Evolutionary conservation across 805 yeast species (phyloP), one percentile per base, ranked within the genome.

Genomic region (Candida pini): DNA sequence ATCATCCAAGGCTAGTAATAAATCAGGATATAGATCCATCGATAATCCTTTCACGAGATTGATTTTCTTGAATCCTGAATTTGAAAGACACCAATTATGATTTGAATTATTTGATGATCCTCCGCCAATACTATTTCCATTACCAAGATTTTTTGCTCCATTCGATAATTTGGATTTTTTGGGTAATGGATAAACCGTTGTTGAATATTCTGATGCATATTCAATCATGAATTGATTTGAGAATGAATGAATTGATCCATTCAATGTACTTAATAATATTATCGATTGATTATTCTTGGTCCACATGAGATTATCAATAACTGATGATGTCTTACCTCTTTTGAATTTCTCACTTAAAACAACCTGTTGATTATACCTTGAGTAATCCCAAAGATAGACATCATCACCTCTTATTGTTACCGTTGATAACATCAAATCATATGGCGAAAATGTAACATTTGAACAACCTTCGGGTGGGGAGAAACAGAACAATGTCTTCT

Each of bases 221-320:
- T 48, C 47, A 25, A 45, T 20, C 41, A 49, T 30, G 13, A 42
- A 45, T 49, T 69, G 68, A 39, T 68, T 71, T 34, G 66, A 67
- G 50, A 72, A 80, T 69, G 80, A 76, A 47, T 80, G 87, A 14
- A 81, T 54, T 1, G 82, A 69, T 0, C 87, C 87, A 10, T 71
- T 63, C 4, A 64, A 54, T 35, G 63, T 60, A 18, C 80, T 78
- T 13, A 76, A 62, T 27, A 78, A 58, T 0, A 78, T 73, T 40
- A 78, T 47, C 9, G 63, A 62, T 4, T 48, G 41, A 30, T 71
- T 68, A 31, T 63, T 63, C 6, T 59, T 55, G 24, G 64, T 65
- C 87, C 88, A 81, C 18, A 68, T 49, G 4, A 79, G 55, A 14
- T 71, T 65, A 22, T 62, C 60, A 16, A 79, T 66, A 2, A 63